Base-by-base conservation (phyloP, 768 basidiomycete species). In the Tulasnella sp. region DNA sequence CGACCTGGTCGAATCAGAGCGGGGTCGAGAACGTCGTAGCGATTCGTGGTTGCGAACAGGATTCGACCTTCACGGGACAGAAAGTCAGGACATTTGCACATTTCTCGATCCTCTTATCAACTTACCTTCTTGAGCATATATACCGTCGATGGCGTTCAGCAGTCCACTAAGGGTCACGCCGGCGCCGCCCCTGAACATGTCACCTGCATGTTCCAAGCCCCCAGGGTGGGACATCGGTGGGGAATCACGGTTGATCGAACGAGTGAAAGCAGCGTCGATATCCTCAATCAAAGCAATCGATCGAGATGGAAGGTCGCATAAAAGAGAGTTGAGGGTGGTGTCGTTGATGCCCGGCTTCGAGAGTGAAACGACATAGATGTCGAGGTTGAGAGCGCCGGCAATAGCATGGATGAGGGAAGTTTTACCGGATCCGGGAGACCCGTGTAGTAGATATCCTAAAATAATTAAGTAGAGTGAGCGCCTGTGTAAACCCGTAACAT, bases 231-330 rank as follows among this genome's bases (percentile, higher is more conserved):
- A 71, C 11, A 78, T 79, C 18, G 78, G 85, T 74, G 85, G 86
- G 80, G 88, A 88, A 81, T 92, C 90, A 61, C 94, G 89, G 23
- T 87, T 87, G 4, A 90, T 89, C 80, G 91, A 93, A 73, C 93
- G 88, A 20, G 92, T 92, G 82, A 95, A 95, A 0, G 93, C 94
- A 55, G 93, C 93, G 81, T 95, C 93, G 67, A 97, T 89, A 83
- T 97, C 95, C 83, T 97, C 95, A n/a, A 97, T 88, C 20, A 97
- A 87, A 77, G 96, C 90, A 61, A 97, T 93, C 82, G 92, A 94
- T 18, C 91, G 90, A 42, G 92, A 90, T 3, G 94, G 93, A 5
- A 96, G 93, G 48, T 92, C 90, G 44, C 94, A 92, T 91, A 96
- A 94, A 44, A 96, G 88, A 13, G 92, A 91, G 35, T 90, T 92